Evolutionary conservation across 345 rosid species (phyloP).

Genomic region (Gynandropsis gynandra): DNA sequence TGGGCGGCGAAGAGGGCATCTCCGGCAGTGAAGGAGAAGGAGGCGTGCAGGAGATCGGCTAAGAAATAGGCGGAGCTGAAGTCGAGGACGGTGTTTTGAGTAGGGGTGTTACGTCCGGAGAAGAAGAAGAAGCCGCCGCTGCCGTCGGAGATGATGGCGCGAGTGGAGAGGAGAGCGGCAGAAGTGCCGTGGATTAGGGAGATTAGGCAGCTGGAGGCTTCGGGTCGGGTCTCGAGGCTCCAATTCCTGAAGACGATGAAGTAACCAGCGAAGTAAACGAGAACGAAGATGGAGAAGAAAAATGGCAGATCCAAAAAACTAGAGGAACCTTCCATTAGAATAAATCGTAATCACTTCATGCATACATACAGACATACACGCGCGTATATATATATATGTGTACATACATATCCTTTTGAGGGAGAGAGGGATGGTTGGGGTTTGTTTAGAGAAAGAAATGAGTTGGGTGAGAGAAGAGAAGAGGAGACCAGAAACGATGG

Average conservation of each 20-base stretch:
- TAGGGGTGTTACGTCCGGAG: slow-evolving; percentile 34
- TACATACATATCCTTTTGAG: neutral
- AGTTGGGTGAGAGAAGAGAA: slow-evolving; percentile 7
- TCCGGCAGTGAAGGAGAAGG: slow-evolving; percentile 52
- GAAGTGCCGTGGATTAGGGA: slow-evolving; percentile 25
- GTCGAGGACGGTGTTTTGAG: slow-evolving; percentile 57
- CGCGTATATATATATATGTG: neutral
- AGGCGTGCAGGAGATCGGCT: slow-evolving; percentile 66
- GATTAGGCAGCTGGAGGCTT: slow-evolving; percentile 29
- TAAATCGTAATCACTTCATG: neutral
- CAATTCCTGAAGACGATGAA: slow-evolving; percentile 20
- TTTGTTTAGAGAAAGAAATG: slow-evolving; percentile 21
- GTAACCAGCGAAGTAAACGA: slow-evolving; percentile 18
- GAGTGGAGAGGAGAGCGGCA: slow-evolving; percentile 16
- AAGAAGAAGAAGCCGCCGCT: slow-evolving; percentile 26
- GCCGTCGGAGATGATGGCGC: slow-evolving; percentile 12
- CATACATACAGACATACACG: neutral
- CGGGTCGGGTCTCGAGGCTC: slow-evolving; percentile 23
- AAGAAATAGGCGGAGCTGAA: slow-evolving; percentile 69
- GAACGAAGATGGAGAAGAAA: slow-evolving; percentile 23
- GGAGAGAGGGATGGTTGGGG: slow-evolving; percentile 23
- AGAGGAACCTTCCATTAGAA: slow-evolving; percentile 16
- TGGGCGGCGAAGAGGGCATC: slow-evolving; percentile 83
- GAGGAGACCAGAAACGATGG: slow-evolving; percentile 12
- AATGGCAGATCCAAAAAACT: slow-evolving; percentile 15